Conservation (phyloP, 148 eudicot species). For the Fagopyrum homotropicum region DNA sequence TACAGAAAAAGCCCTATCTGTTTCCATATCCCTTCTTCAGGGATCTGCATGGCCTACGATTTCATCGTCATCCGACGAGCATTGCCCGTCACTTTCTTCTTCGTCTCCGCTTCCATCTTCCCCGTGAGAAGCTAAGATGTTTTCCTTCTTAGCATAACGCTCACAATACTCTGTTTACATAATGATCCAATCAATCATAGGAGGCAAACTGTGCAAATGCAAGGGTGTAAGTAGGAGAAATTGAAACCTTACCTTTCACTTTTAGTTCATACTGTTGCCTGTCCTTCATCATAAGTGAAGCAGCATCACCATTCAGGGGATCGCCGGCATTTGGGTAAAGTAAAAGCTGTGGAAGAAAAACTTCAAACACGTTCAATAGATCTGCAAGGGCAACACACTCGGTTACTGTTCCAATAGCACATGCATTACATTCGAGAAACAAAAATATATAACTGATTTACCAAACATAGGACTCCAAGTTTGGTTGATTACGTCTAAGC, state of each 20-base stretch:
- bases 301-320: constrained; percentile 63
- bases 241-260: constrained; percentile 47
- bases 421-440: neutral
- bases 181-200: neutral
- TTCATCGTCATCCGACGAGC: constrained; percentile 43
- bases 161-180: constrained; percentile 38
- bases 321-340: constrained; percentile 72
- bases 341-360: constrained; percentile 73
- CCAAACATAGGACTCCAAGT: constrained; percentile 96
- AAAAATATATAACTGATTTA: constrained; percentile 19
- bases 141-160: constrained; percentile 39
- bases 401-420: neutral
- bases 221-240: neutral
- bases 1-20: neutral
- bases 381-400: constrained; percentile 28
- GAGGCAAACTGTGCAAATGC: neutral
- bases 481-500: constrained; percentile 79
- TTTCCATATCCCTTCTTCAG: constrained; percentile 19
- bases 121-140: constrained; percentile 15
- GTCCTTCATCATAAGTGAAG: constrained; percentile 52
- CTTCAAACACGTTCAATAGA: constrained; percentile 64
- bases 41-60: constrained; percentile 37
- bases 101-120: constrained; percentile 34
- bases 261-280: constrained; percentile 48
- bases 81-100: constrained; percentile 32